Conservation (phyloP, 2,329 filamentous ascomycete genomes). For the Claviceps sp. region DNA sequence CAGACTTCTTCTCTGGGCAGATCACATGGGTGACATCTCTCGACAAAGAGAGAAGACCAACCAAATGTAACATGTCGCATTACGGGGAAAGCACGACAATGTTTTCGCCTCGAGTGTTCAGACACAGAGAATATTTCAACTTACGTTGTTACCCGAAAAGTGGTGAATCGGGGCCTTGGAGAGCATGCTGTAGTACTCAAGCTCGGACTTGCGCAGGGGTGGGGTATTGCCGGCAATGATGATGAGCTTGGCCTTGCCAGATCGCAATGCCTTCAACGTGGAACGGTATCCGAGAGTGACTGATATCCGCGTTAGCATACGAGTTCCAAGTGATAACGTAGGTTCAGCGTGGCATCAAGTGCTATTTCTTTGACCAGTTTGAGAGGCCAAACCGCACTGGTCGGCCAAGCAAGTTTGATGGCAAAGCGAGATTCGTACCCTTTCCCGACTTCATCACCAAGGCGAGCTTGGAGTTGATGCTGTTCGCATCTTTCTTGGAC, state of each 20-base stretch:
- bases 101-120: not conserved
- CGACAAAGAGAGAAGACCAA: constrained; percentile 4
- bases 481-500: constrained; percentile 74
- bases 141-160: constrained; percentile 97
- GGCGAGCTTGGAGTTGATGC: constrained; percentile 46
- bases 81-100: not conserved
- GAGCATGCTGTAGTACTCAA: constrained; percentile 90
- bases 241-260: constrained; percentile 96
- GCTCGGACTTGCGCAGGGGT: constrained; percentile 93
- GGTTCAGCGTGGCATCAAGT: no score
- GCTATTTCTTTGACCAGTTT: not conserved
- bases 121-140: constrained; percentile 26
- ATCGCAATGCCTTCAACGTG: constrained; percentile 71
- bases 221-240: constrained; percentile 90
- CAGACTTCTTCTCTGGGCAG: constrained; percentile 88
- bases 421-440: constrained; percentile 42
- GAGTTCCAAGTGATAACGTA: not conserved
- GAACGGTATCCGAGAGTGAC: constrained; percentile 31
- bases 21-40: constrained; percentile 21
- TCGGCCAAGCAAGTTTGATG: not conserved
- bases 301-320: constrained; percentile 7
- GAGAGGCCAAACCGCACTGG: not conserved
- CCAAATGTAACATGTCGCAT: not conserved
- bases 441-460: constrained; percentile 55
- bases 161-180: constrained; percentile 94